Evolutionary conservation across 1,284 basidiomycete species (phyloP).

Genomic region (Cutaneotrichosporon sp.): DNA sequence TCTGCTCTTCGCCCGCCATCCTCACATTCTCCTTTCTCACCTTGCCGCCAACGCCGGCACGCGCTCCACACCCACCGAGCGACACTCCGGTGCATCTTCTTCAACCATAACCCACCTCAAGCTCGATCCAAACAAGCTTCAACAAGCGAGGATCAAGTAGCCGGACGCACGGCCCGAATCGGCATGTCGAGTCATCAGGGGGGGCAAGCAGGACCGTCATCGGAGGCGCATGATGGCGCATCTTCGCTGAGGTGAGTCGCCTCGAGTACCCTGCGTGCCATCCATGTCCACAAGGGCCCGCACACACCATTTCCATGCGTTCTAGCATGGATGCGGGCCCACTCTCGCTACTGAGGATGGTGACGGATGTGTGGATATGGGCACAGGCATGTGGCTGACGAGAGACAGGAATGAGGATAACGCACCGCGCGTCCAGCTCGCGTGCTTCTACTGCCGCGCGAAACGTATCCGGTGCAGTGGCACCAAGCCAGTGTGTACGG

Average conservation of each 20-base stretch:
- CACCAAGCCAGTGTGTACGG: slow-evolving; percentile 46
- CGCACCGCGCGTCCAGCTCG: slow-evolving; percentile 26
- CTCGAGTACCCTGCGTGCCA: neutral
- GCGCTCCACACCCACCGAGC: neutral
- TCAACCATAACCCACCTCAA: neutral
- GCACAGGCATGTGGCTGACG: slow-evolving; percentile 6
- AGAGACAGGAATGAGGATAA: slow-evolving; percentile 3
- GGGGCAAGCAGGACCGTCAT: neutral
- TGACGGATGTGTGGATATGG: neutral
- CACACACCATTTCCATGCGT: neutral
- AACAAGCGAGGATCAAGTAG: neutral
- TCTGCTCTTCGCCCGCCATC: too few species aligned
- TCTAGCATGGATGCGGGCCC: neutral
- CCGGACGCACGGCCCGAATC: neutral
- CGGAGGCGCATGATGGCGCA: neutral
- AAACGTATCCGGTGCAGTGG: slow-evolving; percentile 54
- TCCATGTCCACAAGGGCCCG: neutral
- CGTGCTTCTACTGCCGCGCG: slow-evolving; percentile 49
- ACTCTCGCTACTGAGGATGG: neutral
- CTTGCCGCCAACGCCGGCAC: neutral
- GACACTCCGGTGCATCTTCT: neutral
- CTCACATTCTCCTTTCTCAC: neutral
- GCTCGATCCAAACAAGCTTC: neutral
- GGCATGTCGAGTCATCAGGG: neutral
- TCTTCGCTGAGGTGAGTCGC: neutral